Evolutionary conservation across 805 yeast species (phyloP), one percentile per base, ranked within the genome.

Genomic region (Metschnikowia santaceciliae): DNA sequence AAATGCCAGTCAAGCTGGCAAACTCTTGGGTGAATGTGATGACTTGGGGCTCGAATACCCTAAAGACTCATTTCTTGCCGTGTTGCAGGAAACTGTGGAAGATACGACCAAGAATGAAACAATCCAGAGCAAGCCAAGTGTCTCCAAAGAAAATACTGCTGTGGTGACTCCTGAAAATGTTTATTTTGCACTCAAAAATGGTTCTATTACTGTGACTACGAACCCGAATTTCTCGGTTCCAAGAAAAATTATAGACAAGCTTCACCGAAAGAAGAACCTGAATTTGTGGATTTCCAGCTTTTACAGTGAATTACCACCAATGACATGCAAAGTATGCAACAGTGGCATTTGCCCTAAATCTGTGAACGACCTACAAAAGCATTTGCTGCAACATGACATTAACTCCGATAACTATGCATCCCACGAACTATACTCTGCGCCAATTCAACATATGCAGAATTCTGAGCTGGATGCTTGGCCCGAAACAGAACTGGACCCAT

Each of bases 41-140:
- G 49, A 54, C 19, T 53, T 62, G 43, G 42, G 54, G 4, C 71
- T 70, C 47, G 56, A 55, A 20, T 64, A 56, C 50, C 69, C 74
- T 1, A 51, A 58, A 37, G 61, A 59, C 4, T 22, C 39, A n/a
- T 10, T 42, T n/a, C 19, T 42, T 8, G 15, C n/a, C n/a, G n/a
- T 33, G 46, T 33, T 42, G 3, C 19, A 20, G 13, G 45, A 42
- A 13, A 19, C 36, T 8, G 14, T 32, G 32, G 40, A 37, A 14
- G 26, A 26, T 26, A 3, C 11, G 10, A 26, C 11, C 4, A 8
- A 2, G 30, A 8, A 26, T 26, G 30, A 26, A 26, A 26, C 11
- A 26, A 11, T 26, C 30, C 30, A 3, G 30, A 10, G 30, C 30
- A 26, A 26, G 11, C 11, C 5, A 26, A 26, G 11, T 26, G 11